phyloP scores from a whole-genome alignment of 192 early-diverging fungal genomes.

The Linnemannia hyalina region DNA sequence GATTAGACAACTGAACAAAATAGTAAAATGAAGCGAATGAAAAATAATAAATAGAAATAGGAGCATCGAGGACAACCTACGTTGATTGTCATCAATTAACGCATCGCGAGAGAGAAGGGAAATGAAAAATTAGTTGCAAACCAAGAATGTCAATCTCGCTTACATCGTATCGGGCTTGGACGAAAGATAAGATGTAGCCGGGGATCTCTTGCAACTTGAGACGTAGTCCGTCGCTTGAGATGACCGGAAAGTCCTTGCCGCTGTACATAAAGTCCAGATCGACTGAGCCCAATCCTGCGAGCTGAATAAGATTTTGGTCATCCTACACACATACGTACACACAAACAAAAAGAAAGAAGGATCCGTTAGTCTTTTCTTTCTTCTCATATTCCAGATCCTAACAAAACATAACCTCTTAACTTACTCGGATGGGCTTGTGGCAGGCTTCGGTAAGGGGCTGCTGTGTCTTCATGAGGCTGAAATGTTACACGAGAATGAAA shows the following conservation, averaged over 20 bases:
- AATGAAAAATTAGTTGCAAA: background rate
- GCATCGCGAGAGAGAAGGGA: background rate
- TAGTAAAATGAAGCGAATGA: background rate
- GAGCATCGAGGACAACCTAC: background rate
- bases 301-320: background rate
- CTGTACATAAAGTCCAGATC: background rate
- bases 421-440: background rate
- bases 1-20: background rate
- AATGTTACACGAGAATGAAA: background rate
- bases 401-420: background rate
- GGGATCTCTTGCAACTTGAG: constrained; percentile 1
- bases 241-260: background rate
- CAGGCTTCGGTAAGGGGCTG: background rate
- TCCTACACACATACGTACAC: background rate
- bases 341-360: background rate
- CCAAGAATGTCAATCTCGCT: background rate
- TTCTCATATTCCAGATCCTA: no score
- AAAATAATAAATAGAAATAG: background rate
- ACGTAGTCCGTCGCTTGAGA: background rate
- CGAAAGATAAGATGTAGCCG: background rate
- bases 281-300: background rate
- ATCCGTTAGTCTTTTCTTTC: background rate
- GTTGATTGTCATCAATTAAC: background rate
- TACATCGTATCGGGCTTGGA: background rate
- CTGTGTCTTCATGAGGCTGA: background rate